Evolutionary conservation across 495 filamentous ascomycete species (phyloP).

Genomic region (Penicillium arizonense): DNA sequence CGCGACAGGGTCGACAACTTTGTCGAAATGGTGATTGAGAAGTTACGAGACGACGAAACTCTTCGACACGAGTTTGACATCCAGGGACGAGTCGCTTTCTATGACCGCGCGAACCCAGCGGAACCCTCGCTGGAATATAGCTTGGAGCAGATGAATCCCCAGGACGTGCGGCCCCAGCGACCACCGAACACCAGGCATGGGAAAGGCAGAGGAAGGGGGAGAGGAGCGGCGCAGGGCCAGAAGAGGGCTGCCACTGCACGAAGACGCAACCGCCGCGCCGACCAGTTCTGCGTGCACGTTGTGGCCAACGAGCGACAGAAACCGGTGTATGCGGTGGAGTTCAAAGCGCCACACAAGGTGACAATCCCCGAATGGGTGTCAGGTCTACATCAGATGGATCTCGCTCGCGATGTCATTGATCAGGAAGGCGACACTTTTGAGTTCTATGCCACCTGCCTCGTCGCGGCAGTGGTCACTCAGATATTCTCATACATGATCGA

Average conservation of each 20-base stretch:
- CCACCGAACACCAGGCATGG: constrained; percentile 12
- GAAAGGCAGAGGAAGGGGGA: constrained; percentile 19
- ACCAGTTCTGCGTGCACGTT: constrained; percentile 23
- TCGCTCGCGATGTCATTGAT: background rate
- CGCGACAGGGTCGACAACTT: constrained; percentile 17
- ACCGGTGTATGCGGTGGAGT: background rate
- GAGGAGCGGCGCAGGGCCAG: constrained; percentile 13
- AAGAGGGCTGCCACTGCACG: constrained; percentile 11
- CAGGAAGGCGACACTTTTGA: background rate
- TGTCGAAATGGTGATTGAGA: constrained; percentile 11
- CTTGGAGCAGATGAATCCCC: constrained; percentile 19
- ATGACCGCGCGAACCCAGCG: constrained; percentile 18
- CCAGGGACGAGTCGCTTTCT: constrained; percentile 18
- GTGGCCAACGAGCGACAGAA: constrained; percentile 16
- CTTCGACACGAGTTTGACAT: constrained; percentile 9
- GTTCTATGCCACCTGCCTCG: background rate
- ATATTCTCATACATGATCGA: constrained; percentile 44
- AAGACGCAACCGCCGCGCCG: constrained; percentile 19
- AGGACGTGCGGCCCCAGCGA: constrained; percentile 15
- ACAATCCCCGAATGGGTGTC: constrained; percentile 1
- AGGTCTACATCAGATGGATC: background rate
- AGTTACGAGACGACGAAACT: constrained; percentile 6
- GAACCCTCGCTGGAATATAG: constrained; percentile 20
- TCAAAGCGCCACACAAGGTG: no score
- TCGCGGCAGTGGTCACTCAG: constrained; percentile 39